These are phyloP conservation scores for Sindora glabra DNA, from an alignment of 306 rosid genomes.

Conservation along the genomic window DNA sequence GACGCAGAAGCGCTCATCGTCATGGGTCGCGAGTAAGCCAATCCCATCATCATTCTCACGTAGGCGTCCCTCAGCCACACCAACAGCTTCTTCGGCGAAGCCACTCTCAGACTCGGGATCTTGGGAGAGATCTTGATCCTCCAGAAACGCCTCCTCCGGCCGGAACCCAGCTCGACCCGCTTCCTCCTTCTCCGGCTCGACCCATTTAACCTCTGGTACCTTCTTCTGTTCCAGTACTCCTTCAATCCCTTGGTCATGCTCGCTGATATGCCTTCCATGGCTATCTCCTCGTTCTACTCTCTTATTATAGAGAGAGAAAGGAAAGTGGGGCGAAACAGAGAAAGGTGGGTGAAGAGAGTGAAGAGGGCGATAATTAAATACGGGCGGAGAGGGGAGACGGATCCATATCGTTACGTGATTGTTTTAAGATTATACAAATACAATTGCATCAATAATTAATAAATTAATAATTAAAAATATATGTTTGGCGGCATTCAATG, in stretches of 20 bases:
- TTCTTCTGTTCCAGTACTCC: constrained; percentile 43
- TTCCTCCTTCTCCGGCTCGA: constrained; percentile 13
- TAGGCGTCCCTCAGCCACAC: constrained; percentile 76
- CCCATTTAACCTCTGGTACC: constrained; percentile 36
- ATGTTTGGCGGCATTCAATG: no score
- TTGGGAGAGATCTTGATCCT: constrained; percentile 44
- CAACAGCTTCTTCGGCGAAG: constrained; percentile 53
- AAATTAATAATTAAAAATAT: no score
- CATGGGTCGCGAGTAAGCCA: constrained; percentile 52
- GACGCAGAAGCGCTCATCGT: constrained; percentile 10
- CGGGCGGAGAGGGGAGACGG: no score
- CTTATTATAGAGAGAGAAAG: no score
- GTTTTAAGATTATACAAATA: no score
- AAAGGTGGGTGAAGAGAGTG: constrained; percentile 18
- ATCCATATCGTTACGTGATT: no score
- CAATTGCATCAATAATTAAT: no score
- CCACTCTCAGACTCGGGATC: constrained; percentile 26
- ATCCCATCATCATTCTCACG: constrained; percentile 55
- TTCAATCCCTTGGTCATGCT: no score
- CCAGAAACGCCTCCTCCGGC: constrained; percentile 37
- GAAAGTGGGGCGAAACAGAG: no score
- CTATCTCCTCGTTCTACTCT: neutral
- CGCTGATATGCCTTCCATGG: constrained; percentile 52
- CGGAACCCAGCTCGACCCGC: constrained; percentile 32
- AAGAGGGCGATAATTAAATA: neutral